Evolutionary conservation across 192 early-diverging fungal genomes (phyloP).

Genomic region (Oehlia diaphana): DNA sequence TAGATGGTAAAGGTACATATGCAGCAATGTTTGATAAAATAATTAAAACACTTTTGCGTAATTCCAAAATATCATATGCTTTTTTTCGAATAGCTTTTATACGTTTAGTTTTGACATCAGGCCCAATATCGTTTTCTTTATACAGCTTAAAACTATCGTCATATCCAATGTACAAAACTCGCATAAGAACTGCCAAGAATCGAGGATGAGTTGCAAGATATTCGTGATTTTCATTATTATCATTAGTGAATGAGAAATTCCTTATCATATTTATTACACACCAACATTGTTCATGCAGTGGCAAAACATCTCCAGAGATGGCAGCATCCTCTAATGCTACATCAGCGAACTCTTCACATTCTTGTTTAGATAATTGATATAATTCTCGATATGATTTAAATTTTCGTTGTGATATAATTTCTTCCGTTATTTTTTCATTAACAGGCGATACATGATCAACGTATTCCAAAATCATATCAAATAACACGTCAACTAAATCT

Average conservation of each 20-base stretch:
- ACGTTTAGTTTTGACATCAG: not conserved
- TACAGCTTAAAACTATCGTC: not conserved
- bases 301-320: constrained; percentile 38
- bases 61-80: constrained; percentile 53
- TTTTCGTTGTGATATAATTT: constrained; percentile 23
- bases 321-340: constrained; percentile 35
- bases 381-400: constrained; percentile 49
- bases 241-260: constrained; percentile 55
- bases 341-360: constrained; percentile 28
- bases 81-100: constrained; percentile 9
- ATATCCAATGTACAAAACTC: constrained; percentile 29
- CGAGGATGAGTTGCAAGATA: constrained; percentile 49
- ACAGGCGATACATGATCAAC: constrained; percentile 3
- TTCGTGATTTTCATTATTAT: constrained; percentile 46
- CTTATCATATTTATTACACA: constrained; percentile 54
- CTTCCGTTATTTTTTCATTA: not conserved
- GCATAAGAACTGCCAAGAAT: constrained; percentile 42
- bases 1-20: constrained; percentile 43
- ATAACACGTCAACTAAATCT: constrained; percentile 65
- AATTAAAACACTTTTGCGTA: constrained; percentile 64
- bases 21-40: constrained; percentile 64
- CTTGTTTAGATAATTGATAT: constrained; percentile 39
- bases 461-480: constrained; percentile 55
- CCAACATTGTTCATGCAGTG: constrained; percentile 49
- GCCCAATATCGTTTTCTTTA: not conserved